Evolutionary conservation across 495 filamentous ascomycete genomes (phyloP), one percentile per base, ranked within the genome.

Genomic region (Glarea lozoyensis): DNA sequence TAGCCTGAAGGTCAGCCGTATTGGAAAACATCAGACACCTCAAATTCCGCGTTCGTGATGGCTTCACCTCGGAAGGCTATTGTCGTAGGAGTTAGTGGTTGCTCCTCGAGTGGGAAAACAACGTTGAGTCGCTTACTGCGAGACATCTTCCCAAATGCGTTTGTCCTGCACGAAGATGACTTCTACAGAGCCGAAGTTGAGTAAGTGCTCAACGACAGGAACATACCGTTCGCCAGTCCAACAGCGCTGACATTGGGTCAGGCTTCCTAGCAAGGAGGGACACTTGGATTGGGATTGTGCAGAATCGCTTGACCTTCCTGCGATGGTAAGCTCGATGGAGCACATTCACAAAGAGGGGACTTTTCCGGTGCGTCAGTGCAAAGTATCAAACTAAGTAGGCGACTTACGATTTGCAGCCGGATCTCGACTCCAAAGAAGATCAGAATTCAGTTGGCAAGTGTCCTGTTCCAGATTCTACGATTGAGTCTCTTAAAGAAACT

Each of bases 121-220:
- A 88, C 85, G 33, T 67, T 88, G 11, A 77, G 84, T 30, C 70
- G 86, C 2, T 70, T 89, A 9, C 67, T 94, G 7, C 79, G 81
- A 39, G 70, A 74, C 35, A 75, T 88, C 45, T 86, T 93, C 48
- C 72, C 76, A 7, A 61, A 68, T 38, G 76, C 78, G 2, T 88
- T 86, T 50, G 82, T 94, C 48, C 69, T 96, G 30, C 88, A 95
- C 58, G 77, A 92, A 59, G 90, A 97, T 63, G 90, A 97, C 60
- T 97, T 95, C 59, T 97, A 88, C 60, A 74, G 72, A 27, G 57
- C 84, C 1, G 88, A 96, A 55, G 58, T 71, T n/a, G 65, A 82
- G 76, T 82, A 50, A 53, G 66, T 54, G 2, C 25, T 29, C 7
- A 29, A 29, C 7, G 25, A 31, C 32, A n/a, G 16, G 4, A 5